These are phyloP conservation scores for Monosporozyma aerobia DNA, from an alignment of 805 yeast species.

Conservation along the genomic window DNA sequence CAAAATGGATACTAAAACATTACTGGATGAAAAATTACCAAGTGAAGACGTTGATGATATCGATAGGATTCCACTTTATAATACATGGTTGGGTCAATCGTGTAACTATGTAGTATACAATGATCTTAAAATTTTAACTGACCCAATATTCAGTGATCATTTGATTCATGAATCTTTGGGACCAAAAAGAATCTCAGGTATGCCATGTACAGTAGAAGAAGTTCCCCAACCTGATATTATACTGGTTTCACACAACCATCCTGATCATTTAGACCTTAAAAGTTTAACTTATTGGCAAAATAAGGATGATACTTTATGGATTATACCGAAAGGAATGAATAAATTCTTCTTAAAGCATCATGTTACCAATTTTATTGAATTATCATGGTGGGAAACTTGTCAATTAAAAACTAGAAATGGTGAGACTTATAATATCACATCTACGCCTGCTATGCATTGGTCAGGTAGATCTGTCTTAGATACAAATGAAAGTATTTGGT, in stretches of 20 bases:
- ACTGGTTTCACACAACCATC: slow-evolving; percentile 87
- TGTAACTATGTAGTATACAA: slow-evolving; percentile 67
- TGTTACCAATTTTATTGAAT: slow-evolving; percentile 53
- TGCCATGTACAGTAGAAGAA: slow-evolving; percentile 58
- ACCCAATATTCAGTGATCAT: slow-evolving; percentile 67
- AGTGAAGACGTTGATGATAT: too few species aligned
- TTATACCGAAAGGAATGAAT: slow-evolving; percentile 77
- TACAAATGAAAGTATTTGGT: slow-evolving; percentile 78
- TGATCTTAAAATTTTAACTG: slow-evolving; percentile 70
- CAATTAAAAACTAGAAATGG: slow-evolving; percentile 30
- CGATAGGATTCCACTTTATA: slow-evolving; percentile 11
- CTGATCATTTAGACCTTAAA: slow-evolving; percentile 78
- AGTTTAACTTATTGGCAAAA: slow-evolving; percentile 35
- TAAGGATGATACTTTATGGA: slow-evolving; percentile 47
- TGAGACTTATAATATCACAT: slow-evolving; percentile 65
- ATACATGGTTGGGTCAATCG: slow-evolving; percentile 93
- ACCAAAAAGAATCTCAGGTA: slow-evolving; percentile 73
- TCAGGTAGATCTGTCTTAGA: slow-evolving; percentile 79
- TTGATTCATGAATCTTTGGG: slow-evolving; percentile 59
- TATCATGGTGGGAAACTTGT: slow-evolving; percentile 87
- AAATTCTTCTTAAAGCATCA: slow-evolving; percentile 50
- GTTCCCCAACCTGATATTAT: slow-evolving; percentile 64
- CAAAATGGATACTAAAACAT: not conserved
- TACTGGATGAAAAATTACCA: not conserved
- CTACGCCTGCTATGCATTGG: slow-evolving; percentile 97